phyloP scores from a whole-genome alignment of 371 early-diverging fungal species.

The Encephalitozoon hellem region DNA sequence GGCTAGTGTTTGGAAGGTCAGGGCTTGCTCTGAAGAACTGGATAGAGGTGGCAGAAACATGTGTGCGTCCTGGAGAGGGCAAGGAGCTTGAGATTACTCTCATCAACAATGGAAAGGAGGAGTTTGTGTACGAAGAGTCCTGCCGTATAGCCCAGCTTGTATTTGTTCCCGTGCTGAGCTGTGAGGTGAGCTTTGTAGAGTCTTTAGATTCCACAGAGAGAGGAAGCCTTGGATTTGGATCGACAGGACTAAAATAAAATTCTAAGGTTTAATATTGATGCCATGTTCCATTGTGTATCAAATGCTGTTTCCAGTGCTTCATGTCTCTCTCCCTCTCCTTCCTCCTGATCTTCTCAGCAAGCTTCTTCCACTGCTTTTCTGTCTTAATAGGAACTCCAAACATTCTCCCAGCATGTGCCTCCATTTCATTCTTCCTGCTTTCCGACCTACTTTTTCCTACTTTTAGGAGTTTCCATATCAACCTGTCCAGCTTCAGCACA shows the following conservation, averaged over 20 bases:
- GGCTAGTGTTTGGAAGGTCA: conserved; percentile 41
- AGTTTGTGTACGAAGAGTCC: conserved; percentile 22
- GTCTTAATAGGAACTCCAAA: background rate
- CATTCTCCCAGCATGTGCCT: background rate
- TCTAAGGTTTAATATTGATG: background rate
- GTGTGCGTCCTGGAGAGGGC: conserved; percentile 3
- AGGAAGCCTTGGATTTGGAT: conserved; percentile 37
- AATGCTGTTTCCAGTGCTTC: background rate
- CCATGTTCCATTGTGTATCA: background rate
- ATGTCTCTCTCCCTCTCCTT: background rate
- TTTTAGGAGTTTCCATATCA: background rate
- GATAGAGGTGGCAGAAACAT: conserved; percentile 15
- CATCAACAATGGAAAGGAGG: conserved; percentile 18
- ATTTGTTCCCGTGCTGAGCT: conserved; percentile 10
- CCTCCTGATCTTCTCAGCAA: background rate
- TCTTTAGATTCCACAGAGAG: conserved; percentile 1
- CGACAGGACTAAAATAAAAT: conserved; percentile 34
- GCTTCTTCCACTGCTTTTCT: background rate
- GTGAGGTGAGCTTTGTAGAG: conserved; percentile 6
- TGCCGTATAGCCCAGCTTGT: conserved; percentile 51
- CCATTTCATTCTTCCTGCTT: background rate
- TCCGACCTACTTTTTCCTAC: background rate
- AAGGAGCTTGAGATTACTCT: conserved; percentile 39
- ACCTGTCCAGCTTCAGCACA: background rate
- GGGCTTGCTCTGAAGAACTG: conserved; percentile 46